Evolutionary conservation across 441 rosid genomes (phyloP).

Genomic region (Gossypium davidsonii): DNA sequence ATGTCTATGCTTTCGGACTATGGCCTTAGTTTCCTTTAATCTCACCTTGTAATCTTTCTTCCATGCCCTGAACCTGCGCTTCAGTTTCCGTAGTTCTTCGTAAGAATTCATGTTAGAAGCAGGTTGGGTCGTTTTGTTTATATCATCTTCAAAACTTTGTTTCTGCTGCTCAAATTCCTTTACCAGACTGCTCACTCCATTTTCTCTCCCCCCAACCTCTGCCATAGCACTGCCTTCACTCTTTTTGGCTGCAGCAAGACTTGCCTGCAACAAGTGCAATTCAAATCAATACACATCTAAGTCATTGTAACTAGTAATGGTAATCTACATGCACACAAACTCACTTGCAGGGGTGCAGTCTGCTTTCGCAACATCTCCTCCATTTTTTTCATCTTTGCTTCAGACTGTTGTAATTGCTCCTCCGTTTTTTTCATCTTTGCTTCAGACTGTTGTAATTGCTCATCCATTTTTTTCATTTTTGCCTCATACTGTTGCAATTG

Average conservation of each 20-base stretch:
- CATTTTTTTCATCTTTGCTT: constrained; percentile 81
- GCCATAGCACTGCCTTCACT: constrained; percentile 28
- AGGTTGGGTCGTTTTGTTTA: constrained; percentile 36
- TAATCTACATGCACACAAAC: constrained; percentile 12
- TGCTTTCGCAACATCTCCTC: constrained; percentile 93
- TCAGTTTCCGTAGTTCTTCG: constrained; percentile 65
- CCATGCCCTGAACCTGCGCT: constrained; percentile 67
- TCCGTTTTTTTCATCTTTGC: constrained; percentile 45
- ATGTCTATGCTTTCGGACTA: constrained; percentile 45
- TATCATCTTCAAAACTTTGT: constrained; percentile 64
- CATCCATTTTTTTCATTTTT: constrained; percentile 24
- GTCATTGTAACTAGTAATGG: neutral
- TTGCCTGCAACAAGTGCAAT: constrained; percentile 41
- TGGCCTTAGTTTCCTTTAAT: constrained; percentile 60
- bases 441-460: neutral
- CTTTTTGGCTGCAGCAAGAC: constrained; percentile 75
- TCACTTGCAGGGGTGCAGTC: constrained; percentile 78
- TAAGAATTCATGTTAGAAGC: constrained; percentile 36
- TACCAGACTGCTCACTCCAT: constrained; percentile 53
- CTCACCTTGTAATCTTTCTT: constrained; percentile 82
- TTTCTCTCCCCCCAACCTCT: constrained; percentile 48
- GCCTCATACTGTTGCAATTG: constrained; percentile 62
- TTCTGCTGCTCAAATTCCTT: constrained; percentile 75
- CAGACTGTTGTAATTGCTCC: constrained; percentile 36
- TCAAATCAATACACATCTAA: neutral